Evolutionary conservation across 345 rosid genomes (phyloP).

Genomic region (Combretum micranthum): DNA sequence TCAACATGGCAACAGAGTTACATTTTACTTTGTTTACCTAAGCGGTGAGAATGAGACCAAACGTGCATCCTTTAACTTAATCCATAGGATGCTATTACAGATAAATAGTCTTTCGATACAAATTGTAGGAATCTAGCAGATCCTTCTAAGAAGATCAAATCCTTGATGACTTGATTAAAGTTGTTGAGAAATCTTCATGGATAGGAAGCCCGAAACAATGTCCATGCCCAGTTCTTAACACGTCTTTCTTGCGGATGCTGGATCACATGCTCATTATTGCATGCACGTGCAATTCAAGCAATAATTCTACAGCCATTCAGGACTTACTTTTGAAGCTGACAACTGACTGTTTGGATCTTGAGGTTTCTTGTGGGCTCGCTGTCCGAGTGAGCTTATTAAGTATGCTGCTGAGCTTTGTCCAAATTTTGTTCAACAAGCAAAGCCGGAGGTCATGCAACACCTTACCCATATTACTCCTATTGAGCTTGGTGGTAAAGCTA

Average conservation of each 20-base stretch:
- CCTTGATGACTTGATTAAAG: conserved; percentile 48
- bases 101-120: conserved; percentile 65
- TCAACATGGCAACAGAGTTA: conserved; percentile 62
- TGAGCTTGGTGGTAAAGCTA: no score
- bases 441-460: no score
- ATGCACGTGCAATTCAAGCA: conserved; percentile 29
- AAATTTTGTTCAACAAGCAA: no score
- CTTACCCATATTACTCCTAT: no score
- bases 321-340: conserved; percentile 61
- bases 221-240: conserved; percentile 73
- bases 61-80: conserved; percentile 46
- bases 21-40: conserved; percentile 16
- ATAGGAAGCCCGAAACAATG: conserved; percentile 65
- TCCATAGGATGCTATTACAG: conserved; percentile 84
- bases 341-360: conserved; percentile 55
- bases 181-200: conserved; percentile 57
- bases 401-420: conserved; percentile 59
- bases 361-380: conserved; percentile 44
- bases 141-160: conserved; percentile 67
- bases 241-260: conserved; percentile 65
- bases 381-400: conserved; percentile 32
- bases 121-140: conserved; percentile 82
- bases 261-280: conserved; percentile 78
- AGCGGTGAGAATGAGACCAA: conserved; percentile 15
- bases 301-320: conserved; percentile 29